Evolutionary conservation across 768 basidiomycete genomes (phyloP).

Genomic region (Scleroderma bovista): DNA sequence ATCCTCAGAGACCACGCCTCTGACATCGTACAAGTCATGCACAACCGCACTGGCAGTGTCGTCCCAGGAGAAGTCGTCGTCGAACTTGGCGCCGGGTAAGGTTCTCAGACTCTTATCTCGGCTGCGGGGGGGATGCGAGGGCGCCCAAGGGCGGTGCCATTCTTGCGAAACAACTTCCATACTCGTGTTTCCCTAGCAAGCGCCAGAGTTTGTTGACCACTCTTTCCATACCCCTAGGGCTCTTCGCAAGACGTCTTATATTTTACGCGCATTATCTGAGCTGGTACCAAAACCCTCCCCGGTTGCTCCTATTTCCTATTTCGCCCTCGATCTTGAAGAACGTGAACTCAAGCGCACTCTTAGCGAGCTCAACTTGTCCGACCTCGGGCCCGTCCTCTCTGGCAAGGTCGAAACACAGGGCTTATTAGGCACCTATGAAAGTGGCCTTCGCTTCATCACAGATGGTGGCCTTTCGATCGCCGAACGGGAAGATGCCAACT

Average conservation of each 20-base stretch:
- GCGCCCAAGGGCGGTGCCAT: too few species aligned
- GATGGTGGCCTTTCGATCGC: constrained; percentile 30
- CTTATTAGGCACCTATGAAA: constrained; percentile 88
- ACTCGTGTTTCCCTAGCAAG: not conserved
- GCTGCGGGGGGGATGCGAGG: too few species aligned
- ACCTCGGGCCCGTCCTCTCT: constrained; percentile 51
- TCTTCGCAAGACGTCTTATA: too few species aligned
- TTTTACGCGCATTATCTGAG: constrained; percentile 29
- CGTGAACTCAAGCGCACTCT: constrained; percentile 82
- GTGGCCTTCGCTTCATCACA: constrained; percentile 75
- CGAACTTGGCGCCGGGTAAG: constrained; percentile 94
- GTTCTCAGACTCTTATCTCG: not conserved
- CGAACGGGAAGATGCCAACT: not conserved
- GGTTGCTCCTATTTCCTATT: constrained; percentile 65
- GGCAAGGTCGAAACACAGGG: constrained; percentile 81
- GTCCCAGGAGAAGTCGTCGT: constrained; percentile 56
- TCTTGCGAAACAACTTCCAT: not conserved
- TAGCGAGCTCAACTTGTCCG: constrained; percentile 54
- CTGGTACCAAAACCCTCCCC: constrained; percentile 35
- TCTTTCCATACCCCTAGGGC: too few species aligned
- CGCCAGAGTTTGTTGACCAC: not conserved
- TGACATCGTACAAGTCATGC: constrained; percentile 74
- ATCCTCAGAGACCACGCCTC: constrained; percentile 68
- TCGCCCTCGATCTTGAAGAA: constrained; percentile 90
- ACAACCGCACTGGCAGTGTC: constrained; percentile 30